Base-by-base conservation (phyloP, 345 rosid genomes). In the Microcos paniculata region DNA sequence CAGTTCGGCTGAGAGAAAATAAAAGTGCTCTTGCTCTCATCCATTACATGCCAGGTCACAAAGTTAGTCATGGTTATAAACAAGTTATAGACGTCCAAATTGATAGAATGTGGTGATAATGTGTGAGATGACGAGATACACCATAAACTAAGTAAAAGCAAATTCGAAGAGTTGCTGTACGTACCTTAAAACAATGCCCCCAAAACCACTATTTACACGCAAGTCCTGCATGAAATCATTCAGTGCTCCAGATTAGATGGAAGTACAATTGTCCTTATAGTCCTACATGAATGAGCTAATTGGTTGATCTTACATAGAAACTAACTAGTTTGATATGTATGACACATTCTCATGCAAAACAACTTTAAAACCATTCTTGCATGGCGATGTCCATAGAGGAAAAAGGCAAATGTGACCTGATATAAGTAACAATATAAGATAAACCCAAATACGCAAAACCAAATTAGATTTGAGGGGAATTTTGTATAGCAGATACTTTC, bases 141-240 rank as follows among this genome's bases (percentile, higher is more conserved):
- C 40, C 43, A 19, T 49, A 21, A 49, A 69, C 55, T 46, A 24
- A 9, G 71, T n/a, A 16, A 67, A 67, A 26, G 21, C 56, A 67
- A 67, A 67, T 45, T 45, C n/a, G 8, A 24, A 63, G 43, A 21
- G 67, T 14, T 42, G 26, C 8, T 62, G 55, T 55, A 68, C 45
- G 55, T 85, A 92, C 98, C 99, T 96, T 80, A 96, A 78, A 81
- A 84, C 94, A 82, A 96, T 80, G 58, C 98, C 99, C 16, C 99
- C 92, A 38, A 96, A 96, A 64, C 95, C 93, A 72, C 86, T 84
- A 80, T 78, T 86, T 40, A 93, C 94, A 0, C 95, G 93, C 72
- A 96, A 75, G 82, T 94, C 99, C 99, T 96, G 92, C 88, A 88
- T 63, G 56, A 72, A 23, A 62, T 76, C 62, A 21, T 14, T 58